These are phyloP conservation scores for Penicillium sp. DNA, from an alignment of 2,329 filamentous ascomycete genomes.

Conservation along the genomic window DNA sequence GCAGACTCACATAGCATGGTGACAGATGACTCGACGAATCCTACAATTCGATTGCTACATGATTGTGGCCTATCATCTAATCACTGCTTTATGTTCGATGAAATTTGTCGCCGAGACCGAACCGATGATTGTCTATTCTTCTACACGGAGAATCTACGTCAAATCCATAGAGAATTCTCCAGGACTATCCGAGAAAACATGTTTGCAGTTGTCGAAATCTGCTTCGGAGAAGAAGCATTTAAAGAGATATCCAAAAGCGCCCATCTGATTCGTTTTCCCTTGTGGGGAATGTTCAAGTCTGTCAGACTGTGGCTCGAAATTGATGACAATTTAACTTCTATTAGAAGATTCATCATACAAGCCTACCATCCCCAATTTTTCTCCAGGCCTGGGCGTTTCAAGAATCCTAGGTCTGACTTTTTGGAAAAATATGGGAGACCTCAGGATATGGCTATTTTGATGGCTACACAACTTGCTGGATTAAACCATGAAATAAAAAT, in stretches of 20 bases:
- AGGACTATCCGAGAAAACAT: neutral
- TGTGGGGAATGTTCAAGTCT: neutral
- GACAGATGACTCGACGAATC: neutral
- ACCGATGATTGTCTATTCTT: neutral
- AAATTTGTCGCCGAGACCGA: constrained; percentile 3
- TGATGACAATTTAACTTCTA: neutral
- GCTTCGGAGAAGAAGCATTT: neutral
- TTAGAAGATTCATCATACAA: neutral
- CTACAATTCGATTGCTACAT: neutral
- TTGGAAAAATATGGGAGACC: neutral
- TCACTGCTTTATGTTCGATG: constrained; percentile 3
- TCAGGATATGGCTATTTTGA: neutral
- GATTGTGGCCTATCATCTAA: constrained; percentile 1
- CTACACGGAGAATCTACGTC: neutral
- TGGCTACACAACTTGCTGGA: neutral
- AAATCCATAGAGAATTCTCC: neutral
- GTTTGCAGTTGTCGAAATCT: neutral
- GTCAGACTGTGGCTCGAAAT: neutral
- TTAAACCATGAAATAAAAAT: too few species aligned
- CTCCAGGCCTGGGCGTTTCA: neutral
- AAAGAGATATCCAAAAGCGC: neutral
- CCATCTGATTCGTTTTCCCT: neutral
- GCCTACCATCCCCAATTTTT: neutral
- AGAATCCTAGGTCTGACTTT: neutral
- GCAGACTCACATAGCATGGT: neutral